Evolutionary conservation across 306 rosid species (phyloP).

Genomic region (Glycine tomentella): DNA sequence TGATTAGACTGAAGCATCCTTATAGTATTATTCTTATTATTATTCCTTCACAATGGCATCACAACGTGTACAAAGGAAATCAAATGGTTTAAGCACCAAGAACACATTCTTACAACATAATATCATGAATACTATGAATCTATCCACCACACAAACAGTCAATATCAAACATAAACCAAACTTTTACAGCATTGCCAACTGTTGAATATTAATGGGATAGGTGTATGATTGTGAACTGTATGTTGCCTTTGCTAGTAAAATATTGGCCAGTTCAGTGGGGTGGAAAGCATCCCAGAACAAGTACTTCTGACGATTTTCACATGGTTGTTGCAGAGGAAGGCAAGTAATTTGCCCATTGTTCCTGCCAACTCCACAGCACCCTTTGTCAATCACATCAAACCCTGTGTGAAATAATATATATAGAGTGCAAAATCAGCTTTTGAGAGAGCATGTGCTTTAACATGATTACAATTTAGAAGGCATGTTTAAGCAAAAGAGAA

Average conservation of each 20-base stretch:
- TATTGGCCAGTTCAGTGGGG: slow-evolving; percentile 82
- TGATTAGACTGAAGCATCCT: slow-evolving; percentile 14
- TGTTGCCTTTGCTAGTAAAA: slow-evolving; percentile 61
- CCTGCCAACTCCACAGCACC: slow-evolving; percentile 91
- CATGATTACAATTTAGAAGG: neutral
- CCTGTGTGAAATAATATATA: slow-evolving; percentile 53
- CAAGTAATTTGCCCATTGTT: slow-evolving; percentile 95
- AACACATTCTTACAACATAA: slow-evolving; percentile 34
- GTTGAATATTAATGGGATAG: slow-evolving; percentile 82
- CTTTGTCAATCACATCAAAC: slow-evolving; percentile 82
- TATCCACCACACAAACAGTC: slow-evolving; percentile 1
- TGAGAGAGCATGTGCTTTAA: neutral
- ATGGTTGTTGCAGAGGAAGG: slow-evolving; percentile 80
- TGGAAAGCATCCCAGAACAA: slow-evolving; percentile 96
- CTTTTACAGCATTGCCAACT: slow-evolving; percentile 61
- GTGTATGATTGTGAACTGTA: slow-evolving; percentile 65
- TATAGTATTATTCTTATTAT: neutral
- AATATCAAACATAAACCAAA: neutral
- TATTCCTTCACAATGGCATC: slow-evolving; percentile 11
- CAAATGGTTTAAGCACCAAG: slow-evolving; percentile 18
- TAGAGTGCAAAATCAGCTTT: slow-evolving; percentile 7
- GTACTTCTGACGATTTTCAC: slow-evolving; percentile 69
- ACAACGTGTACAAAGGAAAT: neutral
- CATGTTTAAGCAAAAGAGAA: neutral
- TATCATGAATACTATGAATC: slow-evolving; percentile 6